These are phyloP conservation scores for Bidens hawaiensis DNA, from an alignment of 140 eudicot genomes.

Conservation along the genomic window DNA sequence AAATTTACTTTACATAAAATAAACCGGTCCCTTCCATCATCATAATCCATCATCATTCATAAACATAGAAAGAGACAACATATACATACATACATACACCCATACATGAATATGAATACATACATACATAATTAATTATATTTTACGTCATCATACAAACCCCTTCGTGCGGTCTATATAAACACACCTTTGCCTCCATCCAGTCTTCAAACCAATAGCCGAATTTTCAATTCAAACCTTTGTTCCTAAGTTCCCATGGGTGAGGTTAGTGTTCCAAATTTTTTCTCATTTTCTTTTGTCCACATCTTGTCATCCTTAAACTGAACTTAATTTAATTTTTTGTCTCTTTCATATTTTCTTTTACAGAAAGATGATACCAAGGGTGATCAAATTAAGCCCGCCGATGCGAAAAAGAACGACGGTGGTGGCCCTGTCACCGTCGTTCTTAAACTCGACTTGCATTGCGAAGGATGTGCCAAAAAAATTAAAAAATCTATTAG, in stretches of 20 bases:
- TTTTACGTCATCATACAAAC: too few species aligned
- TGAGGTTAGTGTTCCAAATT: conserved; percentile 46
- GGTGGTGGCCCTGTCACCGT: conserved; percentile 38
- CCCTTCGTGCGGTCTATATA: conserved; percentile 26
- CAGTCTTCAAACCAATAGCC: conserved; percentile 40
- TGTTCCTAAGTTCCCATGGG: conserved; percentile 42
- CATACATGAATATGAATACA: too few species aligned
- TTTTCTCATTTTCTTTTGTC: neutral
- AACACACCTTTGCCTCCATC: conserved; percentile 33
- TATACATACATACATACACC: neutral
- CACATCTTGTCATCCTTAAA: neutral
- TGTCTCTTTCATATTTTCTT: conserved; percentile 7
- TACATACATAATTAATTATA: neutral
- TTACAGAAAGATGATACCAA: conserved; percentile 51
- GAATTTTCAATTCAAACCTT: conserved; percentile 3
- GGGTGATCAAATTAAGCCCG: conserved; percentile 49
- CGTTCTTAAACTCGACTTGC: conserved; percentile 73
- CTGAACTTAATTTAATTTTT: neutral
- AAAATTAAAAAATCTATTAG: conserved; percentile 50
- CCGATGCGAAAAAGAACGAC: conserved; percentile 25
- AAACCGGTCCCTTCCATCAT: conserved; percentile 1
- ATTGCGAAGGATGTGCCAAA: conserved; percentile 92
- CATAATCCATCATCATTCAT: neutral
- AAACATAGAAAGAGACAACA: too few species aligned
- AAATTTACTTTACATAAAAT: too few species aligned